phyloP scores from a whole-genome alignment of 2,329 filamentous ascomycete species.

The Corinectria fuckeliana region DNA sequence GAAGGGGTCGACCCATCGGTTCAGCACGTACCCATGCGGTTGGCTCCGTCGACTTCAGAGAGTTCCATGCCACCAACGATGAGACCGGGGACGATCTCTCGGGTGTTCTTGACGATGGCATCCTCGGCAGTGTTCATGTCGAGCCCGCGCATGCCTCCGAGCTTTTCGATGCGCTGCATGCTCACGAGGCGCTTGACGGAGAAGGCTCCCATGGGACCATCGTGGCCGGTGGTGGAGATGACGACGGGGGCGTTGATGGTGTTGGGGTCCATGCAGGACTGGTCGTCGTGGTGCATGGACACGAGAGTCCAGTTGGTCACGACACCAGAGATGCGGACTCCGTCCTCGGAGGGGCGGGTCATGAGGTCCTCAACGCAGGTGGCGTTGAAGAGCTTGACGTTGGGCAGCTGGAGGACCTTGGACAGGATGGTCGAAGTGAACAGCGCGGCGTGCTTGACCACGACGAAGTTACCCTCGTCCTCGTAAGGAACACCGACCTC shows the following conservation, averaged over 20 bases:
- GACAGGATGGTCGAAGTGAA: slow-evolving; percentile 89
- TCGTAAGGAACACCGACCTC: slow-evolving; percentile 87
- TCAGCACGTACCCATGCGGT: slow-evolving; percentile 75
- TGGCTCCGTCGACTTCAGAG: slow-evolving; percentile 87
- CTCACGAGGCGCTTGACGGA: slow-evolving; percentile 88
- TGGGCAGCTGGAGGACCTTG: slow-evolving; percentile 83
- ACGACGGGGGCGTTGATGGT: slow-evolving; percentile 92
- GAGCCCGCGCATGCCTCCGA: slow-evolving; percentile 90
- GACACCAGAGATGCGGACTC: slow-evolving; percentile 80
- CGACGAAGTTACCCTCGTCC: slow-evolving; percentile 86
- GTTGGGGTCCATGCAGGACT: slow-evolving; percentile 97
- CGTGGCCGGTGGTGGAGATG: slow-evolving; percentile 90
- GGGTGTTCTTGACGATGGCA: slow-evolving; percentile 89
- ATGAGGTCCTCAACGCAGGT: slow-evolving; percentile 93
- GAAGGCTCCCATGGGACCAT: slow-evolving; percentile 91
- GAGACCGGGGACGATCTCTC: slow-evolving; percentile 85
- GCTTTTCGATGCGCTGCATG: slow-evolving; percentile 82
- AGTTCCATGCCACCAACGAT: slow-evolving; percentile 97
- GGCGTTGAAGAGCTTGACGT: slow-evolving; percentile 96
- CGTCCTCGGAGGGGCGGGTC: slow-evolving; percentile 68
- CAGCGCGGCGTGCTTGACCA: slow-evolving; percentile 91
- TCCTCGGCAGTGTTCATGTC: slow-evolving; percentile 94
- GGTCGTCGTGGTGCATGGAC: slow-evolving; percentile 84
- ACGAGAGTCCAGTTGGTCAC: slow-evolving; percentile 97
- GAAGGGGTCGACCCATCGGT: neutral